Conservation (phyloP, 2,329 filamentous ascomycete genomes). For the Xylariaceae sp. region DNA sequence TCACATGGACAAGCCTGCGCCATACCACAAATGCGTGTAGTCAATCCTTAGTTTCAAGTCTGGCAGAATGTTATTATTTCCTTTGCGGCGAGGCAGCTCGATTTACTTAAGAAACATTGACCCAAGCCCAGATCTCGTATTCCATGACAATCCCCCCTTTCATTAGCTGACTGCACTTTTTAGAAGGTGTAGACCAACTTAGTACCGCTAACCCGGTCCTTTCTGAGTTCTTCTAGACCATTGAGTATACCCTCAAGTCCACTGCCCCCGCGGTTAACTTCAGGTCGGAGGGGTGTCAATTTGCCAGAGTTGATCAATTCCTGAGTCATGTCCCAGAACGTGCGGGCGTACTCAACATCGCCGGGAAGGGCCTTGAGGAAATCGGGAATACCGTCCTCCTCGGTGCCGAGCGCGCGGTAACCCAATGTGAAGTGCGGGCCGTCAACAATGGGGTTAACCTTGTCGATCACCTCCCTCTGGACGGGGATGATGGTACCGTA, state of each 20-base stretch:
- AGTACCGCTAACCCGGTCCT: conserved; percentile 35
- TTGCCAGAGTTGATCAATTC: conserved; percentile 34
- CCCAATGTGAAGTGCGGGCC: conserved; percentile 31
- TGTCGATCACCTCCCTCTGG: conserved; percentile 9
- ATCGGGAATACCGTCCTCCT: conserved; percentile 32
- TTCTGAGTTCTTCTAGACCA: conserved; percentile 32
- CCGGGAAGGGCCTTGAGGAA: conserved; percentile 23
- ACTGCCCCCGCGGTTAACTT: conserved; percentile 27
- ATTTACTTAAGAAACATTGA: no score
- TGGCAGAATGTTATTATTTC: no score
- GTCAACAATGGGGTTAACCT: conserved; percentile 33
- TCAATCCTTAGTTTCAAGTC: no score
- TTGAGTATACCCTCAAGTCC: conserved; percentile 34
- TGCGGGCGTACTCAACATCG: conserved; percentile 20
- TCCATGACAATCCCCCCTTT: background rate
- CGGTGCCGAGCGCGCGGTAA: conserved; percentile 39
- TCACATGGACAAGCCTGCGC: no score
- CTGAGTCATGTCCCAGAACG: conserved; percentile 34
- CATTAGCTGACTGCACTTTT: background rate
- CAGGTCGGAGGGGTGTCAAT: conserved; percentile 34
- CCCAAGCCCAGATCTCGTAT: background rate
- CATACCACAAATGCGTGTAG: no score
- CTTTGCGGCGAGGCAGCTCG: no score
- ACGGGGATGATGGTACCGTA: conserved; percentile 12
- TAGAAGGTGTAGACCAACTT: conserved; percentile 43